Evolutionary conservation across 805 yeast species (phyloP).

Genomic region (Geotrichum ghanense): DNA sequence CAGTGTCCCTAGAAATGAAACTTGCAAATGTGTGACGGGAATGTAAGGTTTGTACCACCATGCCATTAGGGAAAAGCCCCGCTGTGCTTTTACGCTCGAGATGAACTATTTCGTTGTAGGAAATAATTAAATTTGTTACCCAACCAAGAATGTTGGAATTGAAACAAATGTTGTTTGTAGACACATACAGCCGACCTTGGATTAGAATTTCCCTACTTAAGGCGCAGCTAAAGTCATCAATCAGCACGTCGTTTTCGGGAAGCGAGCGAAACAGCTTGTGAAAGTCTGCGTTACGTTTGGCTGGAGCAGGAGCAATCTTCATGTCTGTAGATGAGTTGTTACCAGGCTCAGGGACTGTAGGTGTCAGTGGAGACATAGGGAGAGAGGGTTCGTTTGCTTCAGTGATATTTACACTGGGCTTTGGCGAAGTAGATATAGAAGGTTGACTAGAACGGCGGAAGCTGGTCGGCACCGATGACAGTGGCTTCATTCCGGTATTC

Average conservation of each 20-base stretch:
- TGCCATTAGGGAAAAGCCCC: slow-evolving; percentile 86
- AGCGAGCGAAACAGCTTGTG: slow-evolving; percentile 61
- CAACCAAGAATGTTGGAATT: slow-evolving; percentile 81
- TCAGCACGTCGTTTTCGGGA: slow-evolving; percentile 55
- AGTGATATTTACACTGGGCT: slow-evolving; percentile 6
- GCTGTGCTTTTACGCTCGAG: slow-evolving; percentile 80
- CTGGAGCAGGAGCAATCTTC: slow-evolving; percentile 40
- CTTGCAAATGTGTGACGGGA: slow-evolving; percentile 75
- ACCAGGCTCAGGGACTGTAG: no score
- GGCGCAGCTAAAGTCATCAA: slow-evolving; percentile 89
- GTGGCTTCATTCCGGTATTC: no score
- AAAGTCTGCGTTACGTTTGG: slow-evolving; percentile 59
- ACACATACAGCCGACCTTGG: slow-evolving; percentile 78
- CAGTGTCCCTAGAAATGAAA: slow-evolving; percentile 69
- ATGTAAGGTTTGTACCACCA: slow-evolving; percentile 51
- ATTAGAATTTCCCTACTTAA: slow-evolving; percentile 72
- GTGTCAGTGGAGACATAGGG: no score
- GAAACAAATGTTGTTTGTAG: slow-evolving; percentile 72
- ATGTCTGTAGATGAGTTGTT: no score
- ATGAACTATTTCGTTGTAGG: slow-evolving; percentile 54
- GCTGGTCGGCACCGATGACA: no score
- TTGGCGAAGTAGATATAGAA: no score
- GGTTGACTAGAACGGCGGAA: no score
- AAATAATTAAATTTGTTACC: slow-evolving; percentile 70
- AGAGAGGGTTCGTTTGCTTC: no score